Base-by-base conservation (phyloP, 495 filamentous ascomycete species). In the Penicillium goetzii region DNA sequence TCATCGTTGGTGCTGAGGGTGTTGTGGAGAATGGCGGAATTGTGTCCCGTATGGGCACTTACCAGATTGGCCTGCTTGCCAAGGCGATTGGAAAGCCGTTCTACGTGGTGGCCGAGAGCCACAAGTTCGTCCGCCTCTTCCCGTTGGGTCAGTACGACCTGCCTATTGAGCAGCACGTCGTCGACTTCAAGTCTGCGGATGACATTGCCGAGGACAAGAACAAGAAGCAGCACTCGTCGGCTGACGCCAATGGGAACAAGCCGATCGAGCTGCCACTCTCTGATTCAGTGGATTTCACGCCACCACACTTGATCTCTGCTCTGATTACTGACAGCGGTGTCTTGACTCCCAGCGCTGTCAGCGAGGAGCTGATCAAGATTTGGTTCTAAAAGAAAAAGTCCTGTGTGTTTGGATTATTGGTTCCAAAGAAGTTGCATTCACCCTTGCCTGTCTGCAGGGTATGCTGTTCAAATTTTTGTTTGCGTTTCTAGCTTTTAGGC, bases 21-120 rank as follows among this genome's bases (percentile, higher is more conserved):
- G 92, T 97, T 21, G 91, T 95, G 43, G 91, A 96, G 68, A 96
- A 97, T 74, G 95, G 95, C 19, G 93, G 94, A 28, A 88, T 97
- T 59, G 91, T 99, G 63, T 92, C 88, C 43, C 80, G 93, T 52
- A 84, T 98, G 82, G 95, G 95, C 25, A 97, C 95, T 7, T 92
- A 90, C 65, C 95, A 97, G 78, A 87, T 98, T 55, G 93, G 92
- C 0, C 76, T 91, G 52, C 80, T 97, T 52, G 91, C 92, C 45
- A 92, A 91, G 65, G 84, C 86, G 4, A 86, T 88, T 60, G 84
- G 86, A 7, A 92, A 92, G 70, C 89, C 90, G 0, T 91, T 98
- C 72, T 96, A 93, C 71, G 93, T 96, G 26, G 92, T 92, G 8
- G 91, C 91, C 5, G 95, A 99, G 75, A 96, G 91, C 66, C 94